Base-by-base conservation (phyloP, 495 filamentous ascomycete genomes). In the Glarea lozoyensis region DNA sequence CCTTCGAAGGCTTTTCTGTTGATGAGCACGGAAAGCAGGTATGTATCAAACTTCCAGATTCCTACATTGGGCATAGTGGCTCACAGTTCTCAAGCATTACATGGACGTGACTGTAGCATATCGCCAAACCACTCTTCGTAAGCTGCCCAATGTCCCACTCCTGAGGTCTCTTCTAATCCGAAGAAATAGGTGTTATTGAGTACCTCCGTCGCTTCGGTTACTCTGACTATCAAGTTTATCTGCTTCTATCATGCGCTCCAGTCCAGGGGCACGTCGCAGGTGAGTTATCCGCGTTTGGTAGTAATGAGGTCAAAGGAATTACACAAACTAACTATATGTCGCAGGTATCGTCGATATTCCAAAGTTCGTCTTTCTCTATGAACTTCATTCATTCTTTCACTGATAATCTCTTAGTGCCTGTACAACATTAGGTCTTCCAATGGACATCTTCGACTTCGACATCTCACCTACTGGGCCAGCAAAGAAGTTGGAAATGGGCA, bases 371-470 rank as follows among this genome's bases (percentile, higher is more conserved):
- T 16, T 7, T 21, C 35, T 19, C 35, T 10, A 11, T 16, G 6
- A 9, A 9, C 15, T 35, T 35, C 32, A 35, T 35, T 35, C 0
- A 4, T 10, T 15, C 34, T 41, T 32, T 33, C 22, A 3, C 33
- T 30, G 27, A 63, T 54, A 63, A 67, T 42, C 15, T 21, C 22
- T 20, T 37, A 46, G 39, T 59, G 86, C 88, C 0, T 96, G 89
- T 58, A 94, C 88, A 20, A 94, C 89, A 2, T 64, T 96, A 42
- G 86, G 88, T 0, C 60, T 97, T 29, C 89, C 89, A 10, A 88
- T 93, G 70, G 89, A 97, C 67, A 95, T 97, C 40, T 95, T 95
- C 53, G 87, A 92, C 57, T 93, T 97, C 59, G 88, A 95, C 60
- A 88, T 95, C 48, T 75, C 78, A 40, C 86, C 88, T 0, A 67